Base-by-base conservation (phyloP, 2,329 filamentous ascomycete species). In the Pseudomassariella vexata region DNA sequence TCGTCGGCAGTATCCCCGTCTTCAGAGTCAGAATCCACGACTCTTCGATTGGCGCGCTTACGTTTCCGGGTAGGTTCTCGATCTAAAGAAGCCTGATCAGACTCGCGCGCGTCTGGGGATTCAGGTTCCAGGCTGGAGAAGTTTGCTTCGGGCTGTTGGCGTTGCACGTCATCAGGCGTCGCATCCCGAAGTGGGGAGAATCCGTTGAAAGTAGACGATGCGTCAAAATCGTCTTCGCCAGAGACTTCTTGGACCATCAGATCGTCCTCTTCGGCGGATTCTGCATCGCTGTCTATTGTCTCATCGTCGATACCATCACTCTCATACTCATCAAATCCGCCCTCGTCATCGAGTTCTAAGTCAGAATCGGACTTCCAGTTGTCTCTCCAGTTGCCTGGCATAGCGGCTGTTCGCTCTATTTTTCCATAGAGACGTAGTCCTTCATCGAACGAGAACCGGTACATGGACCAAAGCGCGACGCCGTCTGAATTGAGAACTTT, bases 131-230 rank as follows among this genome's bases (percentile, higher is more conserved):
- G 28, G 25, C 35, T 43, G 12, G 44, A 47, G 24, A 46, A 41
- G 10, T 36, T 37, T 2, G 37, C 42, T 4, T 25, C 35, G 23
- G 16, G 36, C n/a, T 32, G 12, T 20, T 20, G 9, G 17, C 5
- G 11, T 11, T 15, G 12, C 19, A 19, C 24, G n/a, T 36, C 39
- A 1, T 44, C 40, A 5, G 21, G 23, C 11, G 22, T n/a, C 3
- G 44, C 45, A 6, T 38, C 37, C 32, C 42, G 39, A 15, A 44
- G 35, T 9, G 46, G 44, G 12, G 50, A 50, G 31, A 52, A 49
- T 9, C 46, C 46, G 9, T 41, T 34, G 28, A 48, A 48, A 11
- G 18, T 20, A 20, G 44, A 42, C 10, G 16, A 30, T 6, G 17
- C 16, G 5, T 30, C 34, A 23, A 40, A 19, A 6, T 48, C 40